These are phyloP conservation scores for Pseudozyma sp. DNA, from an alignment of 1,284 basidiomycete genomes.

Conservation along the genomic window DNA sequence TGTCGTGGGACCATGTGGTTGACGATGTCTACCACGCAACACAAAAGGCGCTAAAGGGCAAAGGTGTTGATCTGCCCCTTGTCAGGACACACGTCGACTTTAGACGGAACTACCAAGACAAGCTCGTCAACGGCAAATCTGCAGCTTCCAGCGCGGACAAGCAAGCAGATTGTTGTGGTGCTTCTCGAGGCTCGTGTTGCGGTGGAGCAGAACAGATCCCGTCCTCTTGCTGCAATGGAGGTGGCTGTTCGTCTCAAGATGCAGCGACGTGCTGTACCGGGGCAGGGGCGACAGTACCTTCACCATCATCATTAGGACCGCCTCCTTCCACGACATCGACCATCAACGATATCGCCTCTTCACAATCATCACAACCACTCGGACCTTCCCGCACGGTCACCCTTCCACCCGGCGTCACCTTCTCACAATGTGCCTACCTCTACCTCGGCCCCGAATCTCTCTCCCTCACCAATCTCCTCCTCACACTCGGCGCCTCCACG, in stretches of 20 bases:
- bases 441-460: slow-evolving; percentile 88
- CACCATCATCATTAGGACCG: slow-evolving; percentile 19
- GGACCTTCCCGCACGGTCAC: slow-evolving; percentile 34
- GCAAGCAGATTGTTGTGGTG: slow-evolving; percentile 5
- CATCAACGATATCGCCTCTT: slow-evolving; percentile 46
- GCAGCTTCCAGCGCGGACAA: neutral
- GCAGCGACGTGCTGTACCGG: neutral
- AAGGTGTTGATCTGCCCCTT: slow-evolving; percentile 34
- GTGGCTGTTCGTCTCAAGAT: slow-evolving; percentile 3
- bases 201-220: neutral
- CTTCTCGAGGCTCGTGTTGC: neutral
- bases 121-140: slow-evolving; percentile 28
- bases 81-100: slow-evolving; percentile 57
- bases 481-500: slow-evolving; percentile 54
- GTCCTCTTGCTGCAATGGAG: slow-evolving; percentile 18
- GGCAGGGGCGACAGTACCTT: slow-evolving; percentile 40
- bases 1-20: slow-evolving; percentile 76
- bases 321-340: too few relatives aligned
- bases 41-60: slow-evolving; percentile 70
- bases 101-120: slow-evolving; percentile 48
- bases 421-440: slow-evolving; percentile 72
- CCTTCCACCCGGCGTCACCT: slow-evolving; percentile 15
- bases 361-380: slow-evolving; percentile 56
- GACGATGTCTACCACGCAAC: slow-evolving; percentile 38
- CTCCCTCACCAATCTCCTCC: slow-evolving; percentile 82